These are phyloP conservation scores for Xylaria sp. DNA, from an alignment of 2,329 filamentous ascomycete genomes.

Conservation along the genomic window DNA sequence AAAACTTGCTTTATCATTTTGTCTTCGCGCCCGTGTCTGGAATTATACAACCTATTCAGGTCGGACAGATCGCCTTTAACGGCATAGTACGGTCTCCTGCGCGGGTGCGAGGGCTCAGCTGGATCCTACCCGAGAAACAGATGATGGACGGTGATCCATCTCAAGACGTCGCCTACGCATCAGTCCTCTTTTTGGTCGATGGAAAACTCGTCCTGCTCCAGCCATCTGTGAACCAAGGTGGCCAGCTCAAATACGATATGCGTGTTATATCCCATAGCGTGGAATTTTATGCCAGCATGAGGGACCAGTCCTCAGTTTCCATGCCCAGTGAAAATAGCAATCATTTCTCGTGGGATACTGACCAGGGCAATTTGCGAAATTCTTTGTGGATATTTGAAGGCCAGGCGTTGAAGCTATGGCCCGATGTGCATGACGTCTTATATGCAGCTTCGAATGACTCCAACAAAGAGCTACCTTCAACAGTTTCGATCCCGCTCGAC, in stretches of 20 bases:
- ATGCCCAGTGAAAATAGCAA: slow-evolving; percentile 40
- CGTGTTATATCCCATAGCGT: slow-evolving; percentile 94
- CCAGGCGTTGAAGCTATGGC: slow-evolving; percentile 85
- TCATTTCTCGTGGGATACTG: slow-evolving; percentile 47
- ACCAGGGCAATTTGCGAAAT: slow-evolving; percentile 71
- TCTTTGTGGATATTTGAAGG: slow-evolving; percentile 97
- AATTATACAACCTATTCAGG: slow-evolving; percentile 81
- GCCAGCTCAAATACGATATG: slow-evolving; percentile 97
- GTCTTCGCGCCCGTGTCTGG: slow-evolving; percentile 80
- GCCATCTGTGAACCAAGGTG: slow-evolving; percentile 82
- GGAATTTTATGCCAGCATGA: slow-evolving; percentile 92
- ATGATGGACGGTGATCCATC: slow-evolving; percentile 91
- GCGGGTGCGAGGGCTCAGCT: slow-evolving; percentile 90
- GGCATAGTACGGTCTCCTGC: slow-evolving; percentile 95
- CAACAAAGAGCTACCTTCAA: slow-evolving; percentile 74
- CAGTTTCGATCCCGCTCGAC: slow-evolving; percentile 84
- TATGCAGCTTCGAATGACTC: slow-evolving; percentile 73
- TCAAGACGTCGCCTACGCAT: slow-evolving; percentile 92
- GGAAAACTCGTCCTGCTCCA: slow-evolving; percentile 94
- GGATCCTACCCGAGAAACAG: slow-evolving; percentile 93
- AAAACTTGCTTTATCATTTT: slow-evolving; percentile 95
- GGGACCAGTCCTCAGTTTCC: slow-evolving; percentile 74
- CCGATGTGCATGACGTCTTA: slow-evolving; percentile 85
- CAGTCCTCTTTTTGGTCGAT: slow-evolving; percentile 95
- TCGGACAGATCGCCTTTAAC: slow-evolving; percentile 98